These are phyloP conservation scores for Wickerhamomyces alni DNA, from an alignment of 805 yeast species.

Conservation along the genomic window DNA sequence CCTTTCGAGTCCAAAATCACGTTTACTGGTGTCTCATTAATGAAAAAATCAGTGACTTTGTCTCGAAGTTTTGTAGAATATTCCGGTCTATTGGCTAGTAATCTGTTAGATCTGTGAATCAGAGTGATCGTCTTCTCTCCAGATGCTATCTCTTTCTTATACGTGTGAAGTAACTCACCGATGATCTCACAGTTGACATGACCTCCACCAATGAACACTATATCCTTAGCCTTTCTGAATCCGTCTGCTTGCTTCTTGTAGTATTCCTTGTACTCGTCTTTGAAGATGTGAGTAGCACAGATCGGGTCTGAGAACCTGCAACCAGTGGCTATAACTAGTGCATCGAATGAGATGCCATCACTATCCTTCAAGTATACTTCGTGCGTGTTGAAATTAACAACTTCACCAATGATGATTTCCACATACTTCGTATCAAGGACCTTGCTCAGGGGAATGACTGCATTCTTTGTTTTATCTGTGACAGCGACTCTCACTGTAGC, in stretches of 20 bases:
- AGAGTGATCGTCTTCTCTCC: slow-evolving; percentile 14
- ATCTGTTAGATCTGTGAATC: slow-evolving; percentile 8
- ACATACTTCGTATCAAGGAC: slow-evolving; percentile 8
- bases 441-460: slow-evolving; percentile 5
- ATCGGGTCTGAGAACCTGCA: slow-evolving; percentile 25
- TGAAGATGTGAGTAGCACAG: slow-evolving; percentile 9
- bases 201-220: slow-evolving; percentile 30
- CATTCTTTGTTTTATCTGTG: slow-evolving; percentile 2
- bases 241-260: slow-evolving; percentile 10
- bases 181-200: slow-evolving; percentile 25
- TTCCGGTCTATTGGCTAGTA: neutral
- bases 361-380: neutral
- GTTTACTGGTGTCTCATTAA: slow-evolving; percentile 12
- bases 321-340: slow-evolving; percentile 27
- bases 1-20: slow-evolving; percentile 12
- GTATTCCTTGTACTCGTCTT: slow-evolving; percentile 11
- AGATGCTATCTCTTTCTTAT: slow-evolving; percentile 9
- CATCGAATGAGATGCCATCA: slow-evolving; percentile 15
- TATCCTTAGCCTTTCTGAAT: slow-evolving; percentile 20
- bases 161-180: slow-evolving; percentile 26
- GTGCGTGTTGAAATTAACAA: slow-evolving; percentile 8
- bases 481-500: slow-evolving; percentile 10
- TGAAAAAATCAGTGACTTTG: slow-evolving; percentile 12
- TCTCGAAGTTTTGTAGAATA: slow-evolving; percentile 11
- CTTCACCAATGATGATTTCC: slow-evolving; percentile 15